Percentiles rank a stretch among this genome's conserved stretches.
These are phyloP conservation scores for Fragilariopsis cylindrus DNA, from an alignment of 108 stramenopile genomes.

Conservation along the genomic window DNA sequence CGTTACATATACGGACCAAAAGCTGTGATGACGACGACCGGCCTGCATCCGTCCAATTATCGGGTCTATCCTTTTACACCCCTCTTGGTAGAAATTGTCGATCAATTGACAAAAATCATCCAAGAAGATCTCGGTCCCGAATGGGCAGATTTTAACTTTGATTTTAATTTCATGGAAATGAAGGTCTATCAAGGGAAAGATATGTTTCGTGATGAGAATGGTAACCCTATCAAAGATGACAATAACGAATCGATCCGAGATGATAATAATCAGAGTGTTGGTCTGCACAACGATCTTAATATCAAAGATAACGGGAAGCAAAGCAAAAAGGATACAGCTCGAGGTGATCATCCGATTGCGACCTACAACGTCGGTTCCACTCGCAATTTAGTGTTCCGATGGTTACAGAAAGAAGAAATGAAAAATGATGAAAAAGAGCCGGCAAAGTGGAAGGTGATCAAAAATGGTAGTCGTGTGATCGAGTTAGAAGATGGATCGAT, in stretches of 20 bases:
- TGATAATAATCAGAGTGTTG: not conserved
- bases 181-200: conserved; percentile 9
- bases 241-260: not conserved
- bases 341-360: conserved; percentile 4
- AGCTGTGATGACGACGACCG: too few species aligned
- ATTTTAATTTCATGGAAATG: conserved; percentile 5
- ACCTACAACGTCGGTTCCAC: not conserved
- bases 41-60: too few species aligned
- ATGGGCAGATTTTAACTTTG: not conserved
- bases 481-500: not conserved
- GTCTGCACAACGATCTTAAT: not conserved
- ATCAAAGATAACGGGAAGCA: conserved; percentile 2
- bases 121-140: too few species aligned
- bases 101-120: too few species aligned
- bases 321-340: not conserved
- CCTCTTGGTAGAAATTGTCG: too few species aligned
- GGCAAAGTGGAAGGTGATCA: not conserved
- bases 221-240: not conserved
- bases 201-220: not conserved
- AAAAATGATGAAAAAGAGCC: not conserved
- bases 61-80: too few species aligned
- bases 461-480: not conserved
- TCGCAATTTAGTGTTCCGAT: not conserved
- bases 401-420: not conserved
- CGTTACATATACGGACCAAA: too few species aligned